Evolutionary conservation across 2,329 filamentous ascomycete species (phyloP).

Genomic region (Ascochyta lentis): DNA sequence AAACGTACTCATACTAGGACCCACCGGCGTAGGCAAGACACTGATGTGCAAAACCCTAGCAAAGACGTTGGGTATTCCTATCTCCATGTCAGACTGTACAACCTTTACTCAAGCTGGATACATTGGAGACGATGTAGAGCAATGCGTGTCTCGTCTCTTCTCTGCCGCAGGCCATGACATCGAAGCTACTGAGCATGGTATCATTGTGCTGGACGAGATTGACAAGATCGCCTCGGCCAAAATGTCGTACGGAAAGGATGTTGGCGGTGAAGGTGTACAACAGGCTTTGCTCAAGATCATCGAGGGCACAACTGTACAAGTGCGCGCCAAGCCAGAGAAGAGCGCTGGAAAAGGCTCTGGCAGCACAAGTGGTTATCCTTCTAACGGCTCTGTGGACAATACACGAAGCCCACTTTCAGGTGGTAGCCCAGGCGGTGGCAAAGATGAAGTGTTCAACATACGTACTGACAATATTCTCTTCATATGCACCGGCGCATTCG

Average conservation of each 20-base stretch:
- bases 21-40: conserved; percentile 95
- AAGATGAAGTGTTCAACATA: conserved; percentile 71
- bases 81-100: conserved; percentile 94
- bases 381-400: conserved; percentile 30
- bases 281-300: conserved; percentile 95
- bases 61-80: conserved; percentile 90
- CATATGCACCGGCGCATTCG: conserved; percentile 94
- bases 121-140: conserved; percentile 97
- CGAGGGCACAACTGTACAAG: conserved; percentile 90
- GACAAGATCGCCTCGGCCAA: conserved; percentile 95
- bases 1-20: conserved; percentile 88
- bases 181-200: conserved; percentile 83
- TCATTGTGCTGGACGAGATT: conserved; percentile 95
- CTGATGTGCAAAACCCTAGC: conserved; percentile 93
- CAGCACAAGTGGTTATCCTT: conserved; percentile 18
- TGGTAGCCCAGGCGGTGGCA: conserved; percentile 41
- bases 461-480: conserved; percentile 97
- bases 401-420: conserved; percentile 24
- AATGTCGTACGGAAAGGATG: conserved; percentile 87
- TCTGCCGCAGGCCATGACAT: conserved; percentile 91
- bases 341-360: conserved; percentile 48
- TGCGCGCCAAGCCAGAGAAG: conserved; percentile 83
- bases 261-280: conserved; percentile 94
- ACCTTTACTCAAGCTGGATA: conserved; percentile 96
- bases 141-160: conserved; percentile 87